Evolutionary conservation across 306 rosid genomes (phyloP).

Genomic region (Prunus fruticosa): DNA sequence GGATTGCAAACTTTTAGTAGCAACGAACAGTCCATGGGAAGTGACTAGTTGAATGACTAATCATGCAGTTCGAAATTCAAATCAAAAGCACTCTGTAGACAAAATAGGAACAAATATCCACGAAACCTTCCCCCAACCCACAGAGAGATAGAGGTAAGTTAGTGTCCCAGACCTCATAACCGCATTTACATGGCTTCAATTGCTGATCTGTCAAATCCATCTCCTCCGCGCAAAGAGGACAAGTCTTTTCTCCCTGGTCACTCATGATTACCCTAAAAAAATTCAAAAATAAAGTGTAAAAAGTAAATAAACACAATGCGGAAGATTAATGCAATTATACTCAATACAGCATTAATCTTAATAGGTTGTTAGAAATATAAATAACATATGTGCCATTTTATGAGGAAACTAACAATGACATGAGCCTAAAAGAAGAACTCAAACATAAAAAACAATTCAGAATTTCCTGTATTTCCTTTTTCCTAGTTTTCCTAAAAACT

Average conservation of each 20-base stretch:
- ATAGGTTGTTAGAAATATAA: not conserved
- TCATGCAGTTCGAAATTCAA: not conserved
- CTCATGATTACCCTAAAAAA: constrained; percentile 72
- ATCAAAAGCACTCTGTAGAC: not conserved
- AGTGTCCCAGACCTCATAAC: constrained; percentile 66
- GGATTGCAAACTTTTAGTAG: not conserved
- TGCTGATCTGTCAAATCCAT: constrained; percentile 99
- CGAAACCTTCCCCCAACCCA: not conserved
- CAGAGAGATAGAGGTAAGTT: not conserved
- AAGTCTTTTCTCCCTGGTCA: constrained; percentile 90
- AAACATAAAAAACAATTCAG: not conserved
- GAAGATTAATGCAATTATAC: not conserved
- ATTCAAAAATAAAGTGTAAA: not conserved
- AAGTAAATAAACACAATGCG: constrained; percentile 1
- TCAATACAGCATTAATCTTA: too few species aligned
- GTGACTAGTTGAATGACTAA: not conserved
- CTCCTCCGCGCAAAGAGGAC: constrained; percentile 98
- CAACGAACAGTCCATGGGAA: not conserved
- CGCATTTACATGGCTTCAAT: constrained; percentile 95
- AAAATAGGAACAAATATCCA: not conserved
- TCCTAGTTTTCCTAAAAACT: not conserved
- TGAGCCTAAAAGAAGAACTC: not conserved
- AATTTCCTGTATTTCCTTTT: not conserved
- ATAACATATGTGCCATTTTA: not conserved
- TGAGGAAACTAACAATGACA: not conserved